phyloP scores from a whole-genome alignment of 2,329 filamentous ascomycete species.

The Clonostachys chloroleuca region DNA sequence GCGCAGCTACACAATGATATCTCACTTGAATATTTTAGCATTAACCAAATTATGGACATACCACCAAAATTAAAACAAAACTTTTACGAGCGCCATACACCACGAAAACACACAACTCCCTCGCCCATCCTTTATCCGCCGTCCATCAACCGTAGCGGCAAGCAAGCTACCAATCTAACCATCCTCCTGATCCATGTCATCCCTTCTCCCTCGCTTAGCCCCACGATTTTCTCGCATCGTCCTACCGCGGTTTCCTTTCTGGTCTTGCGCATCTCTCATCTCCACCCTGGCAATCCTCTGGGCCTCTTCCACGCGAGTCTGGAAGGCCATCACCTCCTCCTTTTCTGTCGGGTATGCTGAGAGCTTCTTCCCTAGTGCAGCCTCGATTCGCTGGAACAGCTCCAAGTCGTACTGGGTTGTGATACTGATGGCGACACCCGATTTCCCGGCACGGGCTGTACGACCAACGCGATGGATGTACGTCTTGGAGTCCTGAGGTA shows the following conservation, averaged over 20 bases:
- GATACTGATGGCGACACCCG: conserved; percentile 74
- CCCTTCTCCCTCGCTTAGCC: conserved; percentile 35
- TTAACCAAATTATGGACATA: too few species aligned
- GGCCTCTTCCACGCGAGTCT: conserved; percentile 73
- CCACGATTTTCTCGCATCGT: conserved; percentile 37
- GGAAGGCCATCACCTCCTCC: conserved; percentile 83
- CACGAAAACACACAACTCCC: too few species aligned
- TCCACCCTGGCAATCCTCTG: conserved; percentile 74
- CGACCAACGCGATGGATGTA: conserved; percentile 88
- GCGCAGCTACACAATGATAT: too few species aligned
- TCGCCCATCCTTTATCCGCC: too few species aligned
- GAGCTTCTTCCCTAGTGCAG: conserved; percentile 74
- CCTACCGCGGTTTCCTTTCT: conserved; percentile 50
- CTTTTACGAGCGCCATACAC: too few species aligned
- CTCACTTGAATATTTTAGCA: too few species aligned
- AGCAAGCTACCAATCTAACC: conserved; percentile 31
- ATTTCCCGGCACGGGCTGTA: conserved; percentile 82
- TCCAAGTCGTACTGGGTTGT: conserved; percentile 87
- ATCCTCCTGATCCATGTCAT: conserved; percentile 74
- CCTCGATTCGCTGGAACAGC: conserved; percentile 76
- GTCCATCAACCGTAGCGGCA: too few species aligned
- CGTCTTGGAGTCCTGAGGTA: conserved; percentile 82
- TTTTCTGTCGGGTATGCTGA: conserved; percentile 65
- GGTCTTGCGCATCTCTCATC: conserved; percentile 77
- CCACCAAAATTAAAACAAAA: too few species aligned